Evolutionary conservation across 2,329 filamentous ascomycete species (phyloP), one percentile per base, ranked within the genome.

Genomic region (Curvularia sp.): DNA sequence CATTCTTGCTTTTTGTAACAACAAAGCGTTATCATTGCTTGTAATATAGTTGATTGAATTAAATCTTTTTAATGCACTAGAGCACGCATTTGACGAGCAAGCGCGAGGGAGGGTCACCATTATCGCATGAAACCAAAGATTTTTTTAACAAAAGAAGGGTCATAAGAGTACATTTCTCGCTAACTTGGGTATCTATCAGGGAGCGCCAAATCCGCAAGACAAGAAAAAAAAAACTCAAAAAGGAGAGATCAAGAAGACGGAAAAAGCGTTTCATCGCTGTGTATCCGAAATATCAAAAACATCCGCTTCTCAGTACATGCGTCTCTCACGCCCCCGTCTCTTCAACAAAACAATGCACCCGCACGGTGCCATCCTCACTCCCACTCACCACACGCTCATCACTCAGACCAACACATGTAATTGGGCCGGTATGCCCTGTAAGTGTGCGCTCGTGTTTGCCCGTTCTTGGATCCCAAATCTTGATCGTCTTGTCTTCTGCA

Each of bases 371-470:
- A 75, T 99, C 95, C 77, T 98, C 95, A 70, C 94, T 92, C 5
- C 93, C 95, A 68, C 91, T 96, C 30, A 92, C 91, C 82, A 99
- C 90, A 41, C 91, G 86, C 68, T 89, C 91, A 74, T 98, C 95
- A 69, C 92, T 96, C 6, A 99, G 82, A 1, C 91, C 93, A 39
- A 98, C 90, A 74, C 94, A 98, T 3, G 93, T 98, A 3, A 98
- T 93, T 0, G 95, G 93, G 0, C 92, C 94, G 1, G 89, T 86
- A 76, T 98, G 95, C 0, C 93, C 93, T 2, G 92, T 93, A 72
- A 97, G 94, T 3, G 93, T 98, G 49, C 93, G 85, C 76, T 98
- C 93, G 77, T 93, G 97, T 72, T 91, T 92, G 28, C 95, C 95
- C 1, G 91, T 93, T 57, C 93, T 83, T 15, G 94, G 91, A 78